These are phyloP conservation scores for Orychophragmus violaceus DNA, from an alignment of 345 rosid genomes.

Conservation along the genomic window DNA sequence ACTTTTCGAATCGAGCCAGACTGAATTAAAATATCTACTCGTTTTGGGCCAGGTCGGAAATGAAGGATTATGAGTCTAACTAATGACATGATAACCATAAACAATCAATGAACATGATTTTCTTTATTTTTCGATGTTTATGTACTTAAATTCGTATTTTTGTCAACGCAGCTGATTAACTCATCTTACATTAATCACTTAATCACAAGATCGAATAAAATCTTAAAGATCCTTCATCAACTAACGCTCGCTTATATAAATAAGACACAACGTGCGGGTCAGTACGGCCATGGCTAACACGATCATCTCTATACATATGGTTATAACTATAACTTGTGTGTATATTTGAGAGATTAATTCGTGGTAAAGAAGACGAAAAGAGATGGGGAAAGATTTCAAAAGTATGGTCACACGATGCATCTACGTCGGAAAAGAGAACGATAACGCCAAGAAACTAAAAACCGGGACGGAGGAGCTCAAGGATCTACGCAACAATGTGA, in stretches of 20 bases:
- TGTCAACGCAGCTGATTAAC: constrained; percentile 15
- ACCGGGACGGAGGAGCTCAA: constrained; percentile 22
- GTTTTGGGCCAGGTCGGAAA: too few species aligned
- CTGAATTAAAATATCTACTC: too few species aligned
- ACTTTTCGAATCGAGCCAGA: too few species aligned
- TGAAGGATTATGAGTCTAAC: too few species aligned
- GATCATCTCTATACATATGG: constrained; percentile 5
- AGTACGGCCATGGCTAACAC: constrained; percentile 30
- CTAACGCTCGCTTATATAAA: neutral
- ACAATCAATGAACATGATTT: neutral
- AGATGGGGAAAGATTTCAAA: constrained; percentile 34
- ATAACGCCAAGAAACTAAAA: constrained; percentile 22
- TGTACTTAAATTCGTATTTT: neutral
- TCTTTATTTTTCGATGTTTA: neutral
- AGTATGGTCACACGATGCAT: constrained; percentile 35
- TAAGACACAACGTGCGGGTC: constrained; percentile 19
- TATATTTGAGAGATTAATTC: neutral
- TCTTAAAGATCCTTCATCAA: constrained; percentile 3
- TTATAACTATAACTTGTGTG: neutral
- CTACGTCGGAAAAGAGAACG: constrained; percentile 30
- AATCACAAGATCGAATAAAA: constrained; percentile 20
- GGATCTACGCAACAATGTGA: constrained; percentile 22
- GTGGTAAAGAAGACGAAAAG: neutral
- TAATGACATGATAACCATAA: too few species aligned
- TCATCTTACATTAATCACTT: neutral